Evolutionary conservation across 768 basidiomycete genomes (phyloP), one percentile per base, ranked within the genome.

Genomic region (Amanita pallidorosea): DNA sequence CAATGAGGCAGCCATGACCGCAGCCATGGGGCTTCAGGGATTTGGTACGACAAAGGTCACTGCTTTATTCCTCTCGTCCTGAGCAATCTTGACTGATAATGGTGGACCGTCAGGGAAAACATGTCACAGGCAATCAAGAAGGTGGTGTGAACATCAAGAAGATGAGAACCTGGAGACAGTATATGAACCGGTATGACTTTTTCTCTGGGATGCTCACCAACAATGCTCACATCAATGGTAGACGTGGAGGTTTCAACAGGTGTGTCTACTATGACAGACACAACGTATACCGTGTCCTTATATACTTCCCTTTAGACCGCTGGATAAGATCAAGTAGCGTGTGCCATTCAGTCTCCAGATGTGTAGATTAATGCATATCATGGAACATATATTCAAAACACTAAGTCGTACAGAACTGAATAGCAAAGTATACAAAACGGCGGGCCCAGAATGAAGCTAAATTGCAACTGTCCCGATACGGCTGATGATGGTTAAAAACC

Each of bases 251-350:
- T 45, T 88, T 92, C 72, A 88, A 90, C 70, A 80, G 86, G 81
- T 82, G 23, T 43, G 70, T 33, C 52, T 48, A 29, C 11, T 7
- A 6, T 17, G 18, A 22, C 29, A 31, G 29, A 41, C 20, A 27
- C 13, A 33, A 13, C 4, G 33, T 5, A 13, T 33, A 13, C 43
- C 36, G 5, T 29, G 12, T 47, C 37, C 46, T 45, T 34, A 52
- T 56, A 47, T 20, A 5, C 8, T 48, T 15, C 8, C 23, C 12
- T 56, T 46, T 65, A 90, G 92, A 58, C 93, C 94, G 15, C 68
- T 97, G 54, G 94, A 96, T 69, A 94, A 94, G 71, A 92, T 96
- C 74, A 95, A 94, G 69, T 95, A 74, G 53, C 47, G n/a, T n/a
- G n/a, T n/a, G 17, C 45, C 57, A 58, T 55, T 29, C 57, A 34